Evolutionary conservation across 148 eudicot genomes (phyloP).

Genomic region (Hydrangea macrophylla): DNA sequence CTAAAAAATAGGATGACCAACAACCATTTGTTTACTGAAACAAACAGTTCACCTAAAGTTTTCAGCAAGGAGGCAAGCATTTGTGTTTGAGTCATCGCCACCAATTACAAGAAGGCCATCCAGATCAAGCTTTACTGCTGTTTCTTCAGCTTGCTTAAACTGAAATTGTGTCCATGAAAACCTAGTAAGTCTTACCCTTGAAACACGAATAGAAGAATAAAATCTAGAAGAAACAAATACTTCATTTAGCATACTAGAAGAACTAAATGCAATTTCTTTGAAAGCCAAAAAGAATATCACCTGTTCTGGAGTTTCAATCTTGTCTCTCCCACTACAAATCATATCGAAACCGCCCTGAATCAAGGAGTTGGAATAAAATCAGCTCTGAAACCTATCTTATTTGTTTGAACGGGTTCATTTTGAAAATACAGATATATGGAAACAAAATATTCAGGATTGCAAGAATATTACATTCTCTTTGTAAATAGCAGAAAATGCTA

Average conservation of each 20-base stretch:
- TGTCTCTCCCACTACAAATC: conserved; percentile 97
- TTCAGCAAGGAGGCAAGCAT: conserved; percentile 98
- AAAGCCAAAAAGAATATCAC: conserved; percentile 25
- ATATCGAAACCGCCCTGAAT: conserved; percentile 97
- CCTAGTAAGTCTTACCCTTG: conserved; percentile 5
- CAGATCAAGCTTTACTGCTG: conserved; percentile 80
- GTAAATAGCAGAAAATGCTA: too few species aligned
- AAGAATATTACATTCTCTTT: too few species aligned
- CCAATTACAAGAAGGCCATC: conserved; percentile 99
- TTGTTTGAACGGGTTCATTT: neutral
- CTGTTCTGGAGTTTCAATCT: conserved; percentile 99
- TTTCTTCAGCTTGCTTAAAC: conserved; percentile 98
- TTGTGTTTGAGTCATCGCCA: conserved; percentile 97
- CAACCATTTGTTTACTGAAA: neutral
- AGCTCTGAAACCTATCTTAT: neutral
- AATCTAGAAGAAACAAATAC: neutral
- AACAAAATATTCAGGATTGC: too few species aligned
- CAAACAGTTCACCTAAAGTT: conserved; percentile 60
- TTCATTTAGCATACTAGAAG: neutral
- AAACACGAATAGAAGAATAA: conserved; percentile 1
- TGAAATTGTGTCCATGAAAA: conserved; percentile 28
- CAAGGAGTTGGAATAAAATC: neutral
- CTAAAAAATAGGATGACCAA: neutral
- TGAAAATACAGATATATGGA: too few species aligned
- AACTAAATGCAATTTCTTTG: neutral